These are phyloP conservation scores for Pichia deserticola DNA, from an alignment of 805 yeast genomes.

Conservation along the genomic window DNA sequence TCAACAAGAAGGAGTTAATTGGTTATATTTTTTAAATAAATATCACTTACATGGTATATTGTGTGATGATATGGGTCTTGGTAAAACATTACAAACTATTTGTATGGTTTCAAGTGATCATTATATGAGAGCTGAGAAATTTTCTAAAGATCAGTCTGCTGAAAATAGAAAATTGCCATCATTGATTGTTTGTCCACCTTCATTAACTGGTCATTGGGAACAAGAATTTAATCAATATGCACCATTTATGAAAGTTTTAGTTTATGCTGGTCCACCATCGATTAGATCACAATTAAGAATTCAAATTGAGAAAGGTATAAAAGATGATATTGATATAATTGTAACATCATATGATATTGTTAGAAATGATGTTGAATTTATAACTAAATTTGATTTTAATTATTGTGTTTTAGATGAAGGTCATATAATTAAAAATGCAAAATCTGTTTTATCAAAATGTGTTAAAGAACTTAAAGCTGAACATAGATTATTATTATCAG, in stretches of 20 bases:
- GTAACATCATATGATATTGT: slow-evolving; percentile 96
- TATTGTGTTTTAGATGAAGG: slow-evolving; percentile 98
- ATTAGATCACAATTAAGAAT: slow-evolving; percentile 50
- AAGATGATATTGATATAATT: slow-evolving; percentile 52
- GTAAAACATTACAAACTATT: slow-evolving; percentile 93
- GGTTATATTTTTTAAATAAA: slow-evolving; percentile 92
- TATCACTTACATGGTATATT: slow-evolving; percentile 94
- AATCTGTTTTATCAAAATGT: slow-evolving; percentile 79
- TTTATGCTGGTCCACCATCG: slow-evolving; percentile 91
- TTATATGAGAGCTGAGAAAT: slow-evolving; percentile 70
- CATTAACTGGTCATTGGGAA: slow-evolving; percentile 98
- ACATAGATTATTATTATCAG: slow-evolving; percentile 85
- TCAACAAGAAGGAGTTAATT: slow-evolving; percentile 97
- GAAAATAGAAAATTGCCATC: slow-evolving; percentile 78
- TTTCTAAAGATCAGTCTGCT: slow-evolving; percentile 45
- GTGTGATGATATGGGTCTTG: slow-evolving; percentile 99
- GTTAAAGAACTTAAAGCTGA: slow-evolving; percentile 80
- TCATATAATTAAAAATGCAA: slow-evolving; percentile 89
- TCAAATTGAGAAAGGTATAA: slow-evolving; percentile 36
- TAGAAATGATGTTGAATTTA: slow-evolving; percentile 73
- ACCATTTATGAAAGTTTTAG: slow-evolving; percentile 73
- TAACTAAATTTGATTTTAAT: slow-evolving; percentile 63
- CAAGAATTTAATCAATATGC: slow-evolving; percentile 88
- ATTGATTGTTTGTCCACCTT: slow-evolving; percentile 90
- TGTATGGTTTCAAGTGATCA: slow-evolving; percentile 97